phyloP scores from a whole-genome alignment of 148 eudicot genomes.

The Agrostemma githago region DNA sequence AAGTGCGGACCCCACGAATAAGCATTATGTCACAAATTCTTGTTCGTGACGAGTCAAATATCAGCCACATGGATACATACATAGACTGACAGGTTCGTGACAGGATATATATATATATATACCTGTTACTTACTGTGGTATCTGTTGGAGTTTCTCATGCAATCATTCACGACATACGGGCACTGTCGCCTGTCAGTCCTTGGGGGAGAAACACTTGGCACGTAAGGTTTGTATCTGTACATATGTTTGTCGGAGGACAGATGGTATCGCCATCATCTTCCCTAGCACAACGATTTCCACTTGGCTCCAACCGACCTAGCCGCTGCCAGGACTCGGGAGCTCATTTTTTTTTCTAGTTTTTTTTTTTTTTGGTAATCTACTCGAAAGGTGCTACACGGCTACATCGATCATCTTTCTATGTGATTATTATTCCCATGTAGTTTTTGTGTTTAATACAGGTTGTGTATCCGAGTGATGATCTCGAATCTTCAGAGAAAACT shows the following conservation, averaged over 20 bases:
- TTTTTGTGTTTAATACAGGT: background rate
- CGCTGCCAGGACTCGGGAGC: background rate
- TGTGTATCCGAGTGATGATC: constrained; percentile 4
- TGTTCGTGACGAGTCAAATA: too few relatives aligned
- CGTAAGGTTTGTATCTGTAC: constrained; percentile 23
- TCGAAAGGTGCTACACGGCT: background rate
- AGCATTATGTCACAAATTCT: constrained; percentile 18
- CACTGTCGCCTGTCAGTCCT: background rate
- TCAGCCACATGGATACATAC: too few relatives aligned
- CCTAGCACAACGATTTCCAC: background rate
- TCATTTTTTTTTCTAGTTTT: background rate
- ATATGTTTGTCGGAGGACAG: constrained; percentile 21
- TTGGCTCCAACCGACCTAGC: background rate
- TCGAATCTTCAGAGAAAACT: constrained; percentile 1
- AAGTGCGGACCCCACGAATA: constrained; percentile 29
- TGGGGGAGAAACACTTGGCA: constrained; percentile 2
- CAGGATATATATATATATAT: too few relatives aligned
- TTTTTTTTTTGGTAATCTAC: background rate
- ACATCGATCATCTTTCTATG: constrained; percentile 1
- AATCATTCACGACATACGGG: background rate
- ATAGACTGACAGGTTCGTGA: too few relatives aligned
- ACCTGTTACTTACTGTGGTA: too few relatives aligned
- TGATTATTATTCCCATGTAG: background rate
- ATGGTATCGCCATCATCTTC: background rate
- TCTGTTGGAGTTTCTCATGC: constrained; percentile 3